Base-by-base conservation (phyloP, 2,329 filamentous ascomycete genomes). In the Lojkania enalia region DNA sequence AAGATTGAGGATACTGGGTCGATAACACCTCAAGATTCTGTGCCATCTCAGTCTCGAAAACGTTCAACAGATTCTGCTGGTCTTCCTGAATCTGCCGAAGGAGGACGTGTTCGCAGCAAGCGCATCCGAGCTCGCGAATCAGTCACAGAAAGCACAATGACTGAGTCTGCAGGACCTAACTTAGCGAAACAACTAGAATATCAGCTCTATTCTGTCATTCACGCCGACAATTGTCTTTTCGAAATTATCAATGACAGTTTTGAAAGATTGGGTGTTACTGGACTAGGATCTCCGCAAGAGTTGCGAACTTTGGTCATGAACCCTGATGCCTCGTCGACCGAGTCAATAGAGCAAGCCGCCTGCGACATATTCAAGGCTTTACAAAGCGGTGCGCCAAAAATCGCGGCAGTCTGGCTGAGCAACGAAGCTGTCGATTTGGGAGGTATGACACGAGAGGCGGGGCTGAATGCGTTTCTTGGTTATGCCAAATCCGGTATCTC, bases 81-180 rank as follows among this genome's bases (percentile, higher is more conserved):
- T 7, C 72, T 83, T 20, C 75, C 81, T 2, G 83, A 85, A 39
- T 74, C 73, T 11, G 70, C 71, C 11, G 82, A 85, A 48, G 78
- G 78, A 38, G 75, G 77, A 15, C 75, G 82, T 36, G 70, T 72
- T 11, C 81, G 82, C 56, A 84, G 82, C 61, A 82, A 82, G 57
- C 76, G 83, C 25, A 77, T 82, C 14, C 77, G 81, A 40, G 80
- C 81, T 20, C 75, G 83, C 49, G 82, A 84, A 51, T 79, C 79
- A 6, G 71, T 77, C 38, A 73, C 71, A 5, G 79, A 81, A 21
- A 60, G 67, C 13, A 60, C 69, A 9, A 74, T 74, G 21, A 66
- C 70, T 4, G 76, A 78, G 27, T 73, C 77, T 15, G 66, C 73
- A 13, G 66, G 72, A 20, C 76, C 79, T 30, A 80, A 83, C 47